These are phyloP conservation scores for Aspergillus neotritici DNA, from an alignment of 2,329 filamentous ascomycete species.

Conservation along the genomic window DNA sequence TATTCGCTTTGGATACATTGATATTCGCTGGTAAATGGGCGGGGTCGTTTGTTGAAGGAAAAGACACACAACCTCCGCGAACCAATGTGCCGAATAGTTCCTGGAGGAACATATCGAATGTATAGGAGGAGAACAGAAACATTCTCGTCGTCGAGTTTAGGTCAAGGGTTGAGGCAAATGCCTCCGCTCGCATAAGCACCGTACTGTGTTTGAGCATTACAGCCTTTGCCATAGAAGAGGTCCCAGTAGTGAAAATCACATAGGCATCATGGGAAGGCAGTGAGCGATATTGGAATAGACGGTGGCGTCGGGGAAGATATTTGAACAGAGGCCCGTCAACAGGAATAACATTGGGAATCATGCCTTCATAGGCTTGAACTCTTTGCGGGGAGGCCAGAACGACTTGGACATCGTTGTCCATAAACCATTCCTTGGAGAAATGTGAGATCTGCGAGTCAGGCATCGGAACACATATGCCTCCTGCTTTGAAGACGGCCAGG, in stretches of 20 bases:
- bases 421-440: slow-evolving; percentile 34
- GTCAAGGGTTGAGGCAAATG: slow-evolving; percentile 21
- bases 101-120: slow-evolving; percentile 43
- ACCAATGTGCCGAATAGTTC: slow-evolving; percentile 35
- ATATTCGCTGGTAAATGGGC: slow-evolving; percentile 52
- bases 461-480: slow-evolving; percentile 31
- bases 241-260: slow-evolving; percentile 33
- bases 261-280: slow-evolving; percentile 23
- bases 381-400: slow-evolving; percentile 36
- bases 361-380: slow-evolving; percentile 37
- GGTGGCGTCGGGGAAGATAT: slow-evolving; percentile 19
- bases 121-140: slow-evolving; percentile 42
- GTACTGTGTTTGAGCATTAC: slow-evolving; percentile 35
- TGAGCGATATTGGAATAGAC: slow-evolving; percentile 3
- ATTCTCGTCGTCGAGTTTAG: slow-evolving; percentile 21
- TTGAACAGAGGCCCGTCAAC: slow-evolving; percentile 33
- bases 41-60: slow-evolving; percentile 43
- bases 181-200: slow-evolving; percentile 26
- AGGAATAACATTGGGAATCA: slow-evolving; percentile 36
- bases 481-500: slow-evolving; percentile 27
- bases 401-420: slow-evolving; percentile 36
- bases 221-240: slow-evolving; percentile 24
- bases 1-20: slow-evolving; percentile 28
- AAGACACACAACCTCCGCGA: slow-evolving; percentile 44
- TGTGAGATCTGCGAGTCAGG: slow-evolving; percentile 28